Conservation (phyloP, 1,139 yeast genomes). For the Yamadazyma jaroonii region DNA sequence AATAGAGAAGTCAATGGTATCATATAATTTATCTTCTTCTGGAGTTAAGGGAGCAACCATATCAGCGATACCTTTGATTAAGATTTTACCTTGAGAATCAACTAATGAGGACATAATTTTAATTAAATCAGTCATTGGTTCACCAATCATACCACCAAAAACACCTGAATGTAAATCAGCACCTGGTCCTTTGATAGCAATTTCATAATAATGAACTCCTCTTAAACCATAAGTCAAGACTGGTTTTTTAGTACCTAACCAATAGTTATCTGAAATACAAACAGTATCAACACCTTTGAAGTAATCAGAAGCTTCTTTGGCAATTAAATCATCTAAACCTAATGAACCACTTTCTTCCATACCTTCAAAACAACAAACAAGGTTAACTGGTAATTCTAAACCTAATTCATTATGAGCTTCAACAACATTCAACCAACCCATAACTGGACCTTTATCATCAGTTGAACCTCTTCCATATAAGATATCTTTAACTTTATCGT, state of each 20-base stretch:
- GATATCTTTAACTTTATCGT: constrained; percentile 56
- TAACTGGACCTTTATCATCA: constrained; percentile 97
- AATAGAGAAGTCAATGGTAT: constrained; percentile 79
- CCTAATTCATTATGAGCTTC: constrained; percentile 87
- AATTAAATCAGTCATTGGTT: constrained; percentile 93
- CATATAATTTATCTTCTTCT: constrained; percentile 74
- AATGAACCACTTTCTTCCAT: constrained; percentile 98
- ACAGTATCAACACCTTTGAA: constrained; percentile 90
- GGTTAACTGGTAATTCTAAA: constrained; percentile 88
- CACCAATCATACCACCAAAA: constrained; percentile 96
- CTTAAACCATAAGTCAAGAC: constrained; percentile 96
- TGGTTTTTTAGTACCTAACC: constrained; percentile 97
- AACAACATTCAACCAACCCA: constrained; percentile 92
- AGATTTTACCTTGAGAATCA: constrained; percentile 74
- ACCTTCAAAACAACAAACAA: constrained; percentile 93
- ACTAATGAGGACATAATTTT: constrained; percentile 76
- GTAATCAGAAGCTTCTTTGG: constrained; percentile 71
- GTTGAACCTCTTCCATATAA: constrained; percentile 93
- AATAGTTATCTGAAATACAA: constrained; percentile 94
- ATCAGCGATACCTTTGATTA: constrained; percentile 83
- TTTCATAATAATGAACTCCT: constrained; percentile 92
- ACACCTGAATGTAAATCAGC: constrained; percentile 98
- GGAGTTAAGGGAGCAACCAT: constrained; percentile 94
- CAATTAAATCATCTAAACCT: constrained; percentile 83
- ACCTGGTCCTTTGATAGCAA: constrained; percentile 82